A percentile compares a stretch with the other conserved stretches of the same genome.
Conservation (phyloP, 805 yeast species). For the Metschnikowia noctiluminum region DNA sequence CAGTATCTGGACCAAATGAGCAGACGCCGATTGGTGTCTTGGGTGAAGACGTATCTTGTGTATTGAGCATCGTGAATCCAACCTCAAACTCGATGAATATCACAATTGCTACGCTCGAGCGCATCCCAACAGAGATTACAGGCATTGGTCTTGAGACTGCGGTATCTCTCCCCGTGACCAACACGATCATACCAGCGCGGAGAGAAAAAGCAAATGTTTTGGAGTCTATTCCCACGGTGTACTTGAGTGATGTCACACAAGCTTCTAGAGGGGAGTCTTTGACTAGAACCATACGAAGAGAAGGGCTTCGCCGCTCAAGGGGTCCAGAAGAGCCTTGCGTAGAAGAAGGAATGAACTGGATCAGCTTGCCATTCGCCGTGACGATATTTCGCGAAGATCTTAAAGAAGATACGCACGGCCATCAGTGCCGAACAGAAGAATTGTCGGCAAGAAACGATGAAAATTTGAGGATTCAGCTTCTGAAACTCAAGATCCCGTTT, state of each 20-base stretch:
- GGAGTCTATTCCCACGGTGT: constrained; percentile 35
- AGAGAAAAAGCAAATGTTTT: constrained; percentile 21
- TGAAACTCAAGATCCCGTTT: constrained; percentile 25
- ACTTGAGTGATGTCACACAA: constrained; percentile 27
- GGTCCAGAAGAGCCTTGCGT: constrained; percentile 4
- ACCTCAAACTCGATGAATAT: constrained; percentile 20
- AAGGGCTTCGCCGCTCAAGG: constrained; percentile 1
- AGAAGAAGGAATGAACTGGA: constrained; percentile 33
- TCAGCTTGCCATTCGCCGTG: constrained; percentile 28
- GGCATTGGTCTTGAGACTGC: constrained; percentile 1
- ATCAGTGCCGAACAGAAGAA: background rate
- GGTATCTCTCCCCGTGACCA: constrained; percentile 24
- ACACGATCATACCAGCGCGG: constrained; percentile 21
- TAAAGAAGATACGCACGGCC: background rate
- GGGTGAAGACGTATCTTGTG: constrained; percentile 19
- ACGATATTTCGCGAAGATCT: background rate
- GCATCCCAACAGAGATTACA: constrained; percentile 16
- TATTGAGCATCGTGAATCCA: constrained; percentile 34
- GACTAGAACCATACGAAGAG: constrained; percentile 22
- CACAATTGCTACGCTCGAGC: constrained; percentile 23
- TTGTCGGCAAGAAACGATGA: background rate
- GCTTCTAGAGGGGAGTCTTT: constrained; percentile 31
- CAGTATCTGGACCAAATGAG: background rate
- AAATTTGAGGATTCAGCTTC: background rate
- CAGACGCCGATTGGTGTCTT: constrained; percentile 4